These are phyloP conservation scores for Populus pruinosa DNA, from an alignment of 345 rosid species.

Conservation along the genomic window DNA sequence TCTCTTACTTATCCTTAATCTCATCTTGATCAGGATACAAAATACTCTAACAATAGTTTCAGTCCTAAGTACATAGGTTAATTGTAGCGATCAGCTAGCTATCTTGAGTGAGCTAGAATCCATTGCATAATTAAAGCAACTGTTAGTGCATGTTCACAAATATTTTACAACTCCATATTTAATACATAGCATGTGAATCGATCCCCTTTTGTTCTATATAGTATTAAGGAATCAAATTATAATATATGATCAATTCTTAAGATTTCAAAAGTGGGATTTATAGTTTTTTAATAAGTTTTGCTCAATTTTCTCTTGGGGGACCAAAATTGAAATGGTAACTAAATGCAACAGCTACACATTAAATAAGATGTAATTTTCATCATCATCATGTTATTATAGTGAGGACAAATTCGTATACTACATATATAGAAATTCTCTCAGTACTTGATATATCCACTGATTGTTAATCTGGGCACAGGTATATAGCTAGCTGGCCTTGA, in stretches of 20 bases:
- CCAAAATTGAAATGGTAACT: neutral
- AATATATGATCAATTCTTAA: neutral
- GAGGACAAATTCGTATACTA: no score
- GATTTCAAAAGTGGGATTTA: neutral
- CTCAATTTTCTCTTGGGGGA: neutral
- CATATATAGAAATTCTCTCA: neutral
- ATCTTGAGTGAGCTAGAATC: neutral
- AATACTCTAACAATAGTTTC: neutral
- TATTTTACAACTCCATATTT: neutral
- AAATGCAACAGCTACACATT: no score
- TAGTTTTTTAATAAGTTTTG: neutral
- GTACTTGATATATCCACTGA: neutral
- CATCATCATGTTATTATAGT: no score
- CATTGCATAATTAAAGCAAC: neutral
- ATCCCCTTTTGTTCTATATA: neutral
- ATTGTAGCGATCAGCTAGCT: neutral
- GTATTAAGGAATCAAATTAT: neutral
- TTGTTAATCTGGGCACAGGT: neutral
- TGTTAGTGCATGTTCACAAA: neutral
- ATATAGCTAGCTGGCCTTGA: neutral
- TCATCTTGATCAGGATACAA: neutral
- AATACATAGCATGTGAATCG: conserved; percentile 1
- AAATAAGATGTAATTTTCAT: no score
- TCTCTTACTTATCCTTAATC: neutral
- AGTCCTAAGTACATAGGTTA: neutral